Evolutionary conservation across 2,329 filamentous ascomycete genomes (phyloP).

Genomic region (Xylariaceae sp.): DNA sequence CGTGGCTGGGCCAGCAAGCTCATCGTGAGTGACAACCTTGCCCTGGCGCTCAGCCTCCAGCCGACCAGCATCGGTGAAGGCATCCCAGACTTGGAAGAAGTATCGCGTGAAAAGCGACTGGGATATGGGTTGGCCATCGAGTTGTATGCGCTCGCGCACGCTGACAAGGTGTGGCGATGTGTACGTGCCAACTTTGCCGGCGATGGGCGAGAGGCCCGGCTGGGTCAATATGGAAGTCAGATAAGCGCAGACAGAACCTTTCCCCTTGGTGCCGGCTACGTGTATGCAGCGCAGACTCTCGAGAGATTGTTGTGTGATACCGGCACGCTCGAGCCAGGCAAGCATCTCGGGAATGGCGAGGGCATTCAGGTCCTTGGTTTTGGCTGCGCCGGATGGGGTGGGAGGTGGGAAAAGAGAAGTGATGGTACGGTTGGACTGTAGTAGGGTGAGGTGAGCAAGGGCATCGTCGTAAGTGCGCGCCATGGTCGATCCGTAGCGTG

Average conservation of each 20-base stretch:
- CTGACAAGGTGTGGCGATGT: conserved; percentile 83
- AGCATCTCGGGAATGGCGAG: conserved; percentile 77
- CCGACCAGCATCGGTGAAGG: conserved; percentile 37
- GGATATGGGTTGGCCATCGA: conserved; percentile 67
- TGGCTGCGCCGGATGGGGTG: conserved; percentile 46
- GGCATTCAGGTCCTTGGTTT: conserved; percentile 57
- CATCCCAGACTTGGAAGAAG: conserved; percentile 83
- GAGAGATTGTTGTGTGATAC: conserved; percentile 44
- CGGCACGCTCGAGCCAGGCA: conserved; percentile 70
- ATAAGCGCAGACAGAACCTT: conserved; percentile 84
- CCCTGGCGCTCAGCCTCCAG: conserved; percentile 20
- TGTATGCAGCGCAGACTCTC: conserved; percentile 55
- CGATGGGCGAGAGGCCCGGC: conserved; percentile 26
- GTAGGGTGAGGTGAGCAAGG: conserved; percentile 66
- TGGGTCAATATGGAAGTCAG: conserved; percentile 69
- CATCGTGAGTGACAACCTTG: conserved; percentile 33
- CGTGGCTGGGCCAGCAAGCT: conserved; percentile 49
- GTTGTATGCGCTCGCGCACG: conserved; percentile 78
- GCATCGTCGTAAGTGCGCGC: conserved; percentile 57
- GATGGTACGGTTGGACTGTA: conserved; percentile 75
- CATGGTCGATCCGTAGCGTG: no score
- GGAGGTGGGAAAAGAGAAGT: conserved; percentile 42
- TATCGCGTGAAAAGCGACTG: conserved; percentile 67
- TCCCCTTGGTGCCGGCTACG: conserved; percentile 90
- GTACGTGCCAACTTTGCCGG: conserved; percentile 64